A percentile compares a stretch with the other conserved stretches of the same genome.
Evolutionary conservation across 208 protist species (phyloP).

Genomic region (Porcisia hertigi): DNA sequence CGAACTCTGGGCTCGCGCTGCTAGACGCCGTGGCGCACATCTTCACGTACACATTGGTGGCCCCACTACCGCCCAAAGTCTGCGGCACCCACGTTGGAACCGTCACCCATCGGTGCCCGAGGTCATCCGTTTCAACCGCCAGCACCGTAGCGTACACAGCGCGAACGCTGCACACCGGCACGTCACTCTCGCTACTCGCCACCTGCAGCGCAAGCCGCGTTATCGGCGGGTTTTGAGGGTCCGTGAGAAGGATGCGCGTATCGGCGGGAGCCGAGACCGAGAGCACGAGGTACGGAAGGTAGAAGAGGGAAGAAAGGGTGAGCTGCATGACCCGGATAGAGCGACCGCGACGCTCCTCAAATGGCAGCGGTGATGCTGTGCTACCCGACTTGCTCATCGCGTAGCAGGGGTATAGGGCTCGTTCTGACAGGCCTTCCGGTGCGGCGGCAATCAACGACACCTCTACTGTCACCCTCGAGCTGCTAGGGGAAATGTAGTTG

Average conservation of each 20-base stretch:
- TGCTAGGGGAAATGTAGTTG: slow-evolving; percentile 42
- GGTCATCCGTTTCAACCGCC: slow-evolving; percentile 32
- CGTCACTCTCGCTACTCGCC: slow-evolving; percentile 12
- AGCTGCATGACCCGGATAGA: slow-evolving; percentile 39
- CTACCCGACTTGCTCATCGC: not conserved
- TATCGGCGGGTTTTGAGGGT: slow-evolving; percentile 55
- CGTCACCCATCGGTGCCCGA: slow-evolving; percentile 42
- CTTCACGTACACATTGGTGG: slow-evolving; percentile 33
- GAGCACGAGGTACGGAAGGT: slow-evolving; percentile 51
- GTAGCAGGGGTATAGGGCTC: slow-evolving; percentile 44
- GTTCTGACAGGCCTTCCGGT: slow-evolving; percentile 11
- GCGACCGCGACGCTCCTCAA: slow-evolving; percentile 45
- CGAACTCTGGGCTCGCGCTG: slow-evolving; percentile 34
- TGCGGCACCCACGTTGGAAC: slow-evolving; percentile 35
- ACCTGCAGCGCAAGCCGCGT: slow-evolving; percentile 44
- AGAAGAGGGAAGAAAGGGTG: slow-evolving; percentile 58
- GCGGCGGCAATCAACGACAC: slow-evolving; percentile 38
- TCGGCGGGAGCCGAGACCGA: slow-evolving; percentile 31
- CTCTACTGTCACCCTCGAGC: slow-evolving; percentile 40
- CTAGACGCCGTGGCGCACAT: slow-evolving; percentile 65
- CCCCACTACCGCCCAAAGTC: slow-evolving; percentile 25
- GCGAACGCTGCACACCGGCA: slow-evolving; percentile 11
- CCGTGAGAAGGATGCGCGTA: slow-evolving; percentile 54
- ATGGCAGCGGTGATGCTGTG: slow-evolving; percentile 34
- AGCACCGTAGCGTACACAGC: slow-evolving; percentile 26